These are phyloP conservation scores for Pulveroboletus sp. DNA, from an alignment of 768 basidiomycete genomes.

Conservation along the genomic window DNA sequence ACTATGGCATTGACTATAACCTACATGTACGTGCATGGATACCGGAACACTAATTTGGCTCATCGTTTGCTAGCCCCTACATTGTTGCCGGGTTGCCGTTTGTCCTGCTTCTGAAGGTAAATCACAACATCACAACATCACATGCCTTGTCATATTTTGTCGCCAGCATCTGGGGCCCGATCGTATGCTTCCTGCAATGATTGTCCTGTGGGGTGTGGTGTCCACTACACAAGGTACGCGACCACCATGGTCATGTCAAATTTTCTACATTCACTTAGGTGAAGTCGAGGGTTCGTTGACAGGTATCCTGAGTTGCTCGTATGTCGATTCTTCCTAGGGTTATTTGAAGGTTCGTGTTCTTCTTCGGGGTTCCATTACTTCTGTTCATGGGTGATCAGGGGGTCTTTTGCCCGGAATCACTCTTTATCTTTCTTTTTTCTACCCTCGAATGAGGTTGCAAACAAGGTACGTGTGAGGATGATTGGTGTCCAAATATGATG, in stretches of 20 bases:
- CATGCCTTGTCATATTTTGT: no score
- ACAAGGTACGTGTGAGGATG: conserved; percentile 9
- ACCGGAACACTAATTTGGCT: neutral
- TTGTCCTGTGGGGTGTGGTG: conserved; percentile 61
- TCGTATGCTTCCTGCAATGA: conserved; percentile 56
- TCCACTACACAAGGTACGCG: conserved; percentile 53
- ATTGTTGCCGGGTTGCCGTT: conserved; percentile 57
- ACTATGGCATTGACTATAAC: conserved; percentile 32
- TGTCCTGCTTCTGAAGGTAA: conserved; percentile 51
- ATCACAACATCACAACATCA: neutral
- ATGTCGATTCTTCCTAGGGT: conserved; percentile 48
- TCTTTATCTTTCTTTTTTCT: conserved; percentile 52
- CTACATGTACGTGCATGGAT: conserved; percentile 17
- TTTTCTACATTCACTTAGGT: neutral
- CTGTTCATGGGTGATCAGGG: conserved; percentile 30
- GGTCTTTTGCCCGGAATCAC: conserved; percentile 58
- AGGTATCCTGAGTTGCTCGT: conserved; percentile 54
- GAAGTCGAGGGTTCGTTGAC: conserved; percentile 39
- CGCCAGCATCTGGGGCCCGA: conserved; percentile 46
- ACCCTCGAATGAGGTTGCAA: conserved; percentile 31
- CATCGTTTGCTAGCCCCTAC: conserved; percentile 36
- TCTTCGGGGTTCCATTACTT: neutral
- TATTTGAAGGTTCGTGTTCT: conserved; percentile 48
- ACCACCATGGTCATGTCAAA: neutral
- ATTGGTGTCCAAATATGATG: neutral